Evolutionary conservation across 2,329 filamentous ascomycete species (phyloP).

Genomic region (Talaromyces sp.): DNA sequence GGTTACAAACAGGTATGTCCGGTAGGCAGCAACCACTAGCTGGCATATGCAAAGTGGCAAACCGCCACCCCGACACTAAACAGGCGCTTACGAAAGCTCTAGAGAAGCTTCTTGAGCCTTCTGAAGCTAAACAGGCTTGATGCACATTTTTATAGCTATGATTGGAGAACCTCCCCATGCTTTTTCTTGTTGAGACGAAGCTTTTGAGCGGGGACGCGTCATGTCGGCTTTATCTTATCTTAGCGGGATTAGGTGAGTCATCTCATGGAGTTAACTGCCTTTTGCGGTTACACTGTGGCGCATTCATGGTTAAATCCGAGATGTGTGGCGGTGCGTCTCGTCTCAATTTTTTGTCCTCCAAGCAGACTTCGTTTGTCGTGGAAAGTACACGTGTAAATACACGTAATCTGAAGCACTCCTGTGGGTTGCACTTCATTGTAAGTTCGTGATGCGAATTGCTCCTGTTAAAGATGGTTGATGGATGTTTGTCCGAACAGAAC

Average conservation of each 20-base stretch:
- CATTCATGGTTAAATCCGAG: neutral
- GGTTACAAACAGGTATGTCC: neutral
- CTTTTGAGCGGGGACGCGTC: neutral
- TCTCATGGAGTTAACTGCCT: neutral
- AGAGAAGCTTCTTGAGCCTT: conserved; percentile 16
- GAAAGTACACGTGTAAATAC: neutral
- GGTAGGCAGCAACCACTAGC: conserved; percentile 12
- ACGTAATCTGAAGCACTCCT: neutral
- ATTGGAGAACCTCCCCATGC: neutral
- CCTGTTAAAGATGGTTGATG: neutral
- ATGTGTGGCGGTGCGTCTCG: neutral
- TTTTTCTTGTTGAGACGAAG: neutral
- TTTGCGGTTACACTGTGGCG: neutral
- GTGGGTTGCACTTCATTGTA: neutral
- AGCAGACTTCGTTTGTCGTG: no score
- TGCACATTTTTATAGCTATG: neutral
- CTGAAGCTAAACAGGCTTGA: neutral
- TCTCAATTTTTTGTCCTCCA: no score
- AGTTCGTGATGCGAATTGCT: neutral
- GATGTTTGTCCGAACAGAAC: neutral
- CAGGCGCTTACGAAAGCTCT: neutral
- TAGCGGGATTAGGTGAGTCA: neutral
- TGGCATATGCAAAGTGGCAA: conserved; percentile 10
- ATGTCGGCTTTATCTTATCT: neutral
- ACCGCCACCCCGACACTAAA: neutral